phyloP scores from a whole-genome alignment of 2,329 filamentous ascomycete genomes.

The Sclerotinia spermophila region DNA sequence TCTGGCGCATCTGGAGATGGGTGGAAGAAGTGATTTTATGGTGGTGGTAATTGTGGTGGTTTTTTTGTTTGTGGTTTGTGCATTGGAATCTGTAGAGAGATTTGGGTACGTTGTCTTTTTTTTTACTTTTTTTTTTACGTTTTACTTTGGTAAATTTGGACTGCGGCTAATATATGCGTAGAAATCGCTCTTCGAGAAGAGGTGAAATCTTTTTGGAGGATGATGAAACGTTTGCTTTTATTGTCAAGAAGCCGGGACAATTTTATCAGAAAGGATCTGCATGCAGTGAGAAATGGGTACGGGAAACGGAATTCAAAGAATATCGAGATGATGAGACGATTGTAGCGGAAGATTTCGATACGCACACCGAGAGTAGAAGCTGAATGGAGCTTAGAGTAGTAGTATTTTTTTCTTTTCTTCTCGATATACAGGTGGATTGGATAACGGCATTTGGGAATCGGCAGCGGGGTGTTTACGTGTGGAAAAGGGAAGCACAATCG shows the following conservation, averaged over 20 bases:
- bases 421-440: background rate
- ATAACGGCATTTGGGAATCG: background rate
- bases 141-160: background rate
- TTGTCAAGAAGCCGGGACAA: conserved; percentile 22
- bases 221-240: conserved; percentile 25
- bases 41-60: conserved; percentile 34
- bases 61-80: conserved; percentile 27
- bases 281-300: background rate
- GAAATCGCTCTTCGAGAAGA: conserved; percentile 14
- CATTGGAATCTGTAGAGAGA: conserved; percentile 27
- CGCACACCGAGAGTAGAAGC: background rate
- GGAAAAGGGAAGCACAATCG: background rate
- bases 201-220: conserved; percentile 29
- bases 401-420: background rate
- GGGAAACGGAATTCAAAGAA: background rate
- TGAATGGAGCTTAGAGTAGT: background rate
- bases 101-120: background rate
- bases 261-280: background rate
- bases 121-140: too few relatives aligned
- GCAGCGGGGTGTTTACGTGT: background rate
- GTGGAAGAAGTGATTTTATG: conserved; percentile 29
- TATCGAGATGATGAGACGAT: conserved; percentile 9
- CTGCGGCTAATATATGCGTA: background rate
- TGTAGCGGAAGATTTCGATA: conserved; percentile 4
- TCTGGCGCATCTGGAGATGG: conserved; percentile 16